Conservation (phyloP, 495 filamentous ascomycete species). For the Tuber magnatum region DNA sequence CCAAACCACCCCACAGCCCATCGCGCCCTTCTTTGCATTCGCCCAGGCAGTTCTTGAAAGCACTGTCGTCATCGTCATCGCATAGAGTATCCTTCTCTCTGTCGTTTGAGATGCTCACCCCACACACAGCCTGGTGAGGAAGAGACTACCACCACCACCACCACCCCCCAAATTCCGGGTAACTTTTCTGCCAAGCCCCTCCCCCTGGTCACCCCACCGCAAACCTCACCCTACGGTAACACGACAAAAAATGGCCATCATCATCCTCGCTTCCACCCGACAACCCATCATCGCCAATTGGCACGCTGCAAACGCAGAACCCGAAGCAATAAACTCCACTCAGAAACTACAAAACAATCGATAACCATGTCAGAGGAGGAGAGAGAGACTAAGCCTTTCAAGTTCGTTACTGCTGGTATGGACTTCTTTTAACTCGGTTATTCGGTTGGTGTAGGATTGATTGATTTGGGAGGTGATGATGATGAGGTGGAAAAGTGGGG, state of each 20-base stretch:
- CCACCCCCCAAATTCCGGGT: neutral
- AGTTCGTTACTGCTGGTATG: slow-evolving; percentile 95
- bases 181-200: neutral
- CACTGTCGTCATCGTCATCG: neutral
- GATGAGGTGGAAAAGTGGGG: neutral
- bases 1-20: neutral
- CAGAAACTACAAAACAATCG: neutral
- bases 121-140: no score
- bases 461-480: neutral
- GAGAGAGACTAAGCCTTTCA: slow-evolving; percentile 97
- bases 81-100: neutral
- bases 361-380: slow-evolving; percentile 80
- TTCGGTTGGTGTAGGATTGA: neutral
- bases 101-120: neutral
- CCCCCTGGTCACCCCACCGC: neutral
- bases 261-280: neutral
- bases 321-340: slow-evolving; percentile 28
- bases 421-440: slow-evolving; percentile 37
- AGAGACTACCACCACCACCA: neutral
- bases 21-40: neutral
- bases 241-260: slow-evolving; percentile 2
- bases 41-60: neutral
- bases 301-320: slow-evolving; percentile 9
- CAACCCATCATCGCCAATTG: slow-evolving; percentile 24
- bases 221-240: slow-evolving; percentile 27